Evolutionary conservation across 2,329 filamentous ascomycete species (phyloP), one percentile per base, ranked within the genome.

Genomic region (Diaporthe aspalathi): DNA sequence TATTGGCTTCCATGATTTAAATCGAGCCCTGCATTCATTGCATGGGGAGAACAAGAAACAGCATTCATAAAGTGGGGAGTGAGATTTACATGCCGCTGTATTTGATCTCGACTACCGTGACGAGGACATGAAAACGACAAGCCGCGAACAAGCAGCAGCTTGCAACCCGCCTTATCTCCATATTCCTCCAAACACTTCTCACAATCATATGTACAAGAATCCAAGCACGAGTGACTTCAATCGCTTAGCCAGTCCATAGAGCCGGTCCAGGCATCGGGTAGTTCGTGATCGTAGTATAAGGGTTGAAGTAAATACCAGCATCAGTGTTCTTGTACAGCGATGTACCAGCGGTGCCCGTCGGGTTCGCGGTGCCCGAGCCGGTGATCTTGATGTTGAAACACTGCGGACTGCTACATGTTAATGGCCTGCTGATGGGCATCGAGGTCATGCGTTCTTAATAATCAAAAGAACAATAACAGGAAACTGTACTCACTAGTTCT

Each of bases 381-480:
- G 78, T 80, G 52, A 86, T 80, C 71, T 81, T 77, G 57, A 85
- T 77, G 76, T 85, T 85, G 68, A 84, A 77, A 75, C 85, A 87
- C 78, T 85, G 82, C 6, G 84, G 84, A 75, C 32, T 32, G 32
- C 5, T 32, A 32, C 32, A 32, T 32, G 32, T 32, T 32, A 32
- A 8, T 32, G 5, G 8, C 32, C 32, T 8, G 32, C 32, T 32
- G 5, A 32, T 32, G 32, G 32, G 8, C 8, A 5, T 8, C 32
- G 32, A 32, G 8, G 32, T 32, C 5, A 5, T 32, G 32, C 32
- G 8, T 32, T 5, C 5, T 32, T 5, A 32, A 32, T 5, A 5
- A 32, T 32, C 8, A 5, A 5, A 8, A 32, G 8, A 5, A 8
- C 32, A 8, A 8, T 5, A 32, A 32, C 8, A 32, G 8, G 32